phyloP scores from a whole-genome alignment of 129 eudicot genomes.

The Smallanthus sonchifolius region DNA sequence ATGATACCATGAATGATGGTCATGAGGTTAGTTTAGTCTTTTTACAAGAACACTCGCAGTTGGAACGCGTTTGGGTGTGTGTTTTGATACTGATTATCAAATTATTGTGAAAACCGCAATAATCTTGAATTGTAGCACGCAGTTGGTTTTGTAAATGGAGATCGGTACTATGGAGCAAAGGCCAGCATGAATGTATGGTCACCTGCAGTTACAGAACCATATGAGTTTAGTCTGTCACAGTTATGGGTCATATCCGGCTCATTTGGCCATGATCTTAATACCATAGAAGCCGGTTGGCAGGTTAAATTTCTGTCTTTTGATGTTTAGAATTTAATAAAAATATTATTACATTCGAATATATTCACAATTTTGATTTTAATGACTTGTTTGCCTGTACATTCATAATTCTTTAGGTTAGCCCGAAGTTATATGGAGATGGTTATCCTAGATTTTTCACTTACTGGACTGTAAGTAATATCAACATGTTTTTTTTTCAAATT shows the following conservation, averaged over 20 bases:
- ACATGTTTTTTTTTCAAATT: neutral
- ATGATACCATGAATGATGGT: slow-evolving; percentile 61
- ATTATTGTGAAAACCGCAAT: neutral
- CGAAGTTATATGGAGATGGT: slow-evolving; percentile 84
- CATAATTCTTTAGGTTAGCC: slow-evolving; percentile 66
- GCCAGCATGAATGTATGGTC: slow-evolving; percentile 95
- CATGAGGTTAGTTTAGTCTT: slow-evolving; percentile 72
- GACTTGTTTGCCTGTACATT: neutral
- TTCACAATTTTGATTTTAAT: neutral
- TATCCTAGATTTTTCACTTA: slow-evolving; percentile 92
- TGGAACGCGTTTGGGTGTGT: neutral
- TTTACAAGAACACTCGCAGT: neutral
- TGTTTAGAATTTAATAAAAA: neutral
- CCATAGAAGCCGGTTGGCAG: slow-evolving; percentile 99
- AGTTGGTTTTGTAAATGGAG: slow-evolving; percentile 86
- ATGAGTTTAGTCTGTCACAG: slow-evolving; percentile 91
- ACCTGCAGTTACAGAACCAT: slow-evolving; percentile 65
- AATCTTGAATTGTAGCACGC: slow-evolving; percentile 60
- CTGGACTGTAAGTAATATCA: slow-evolving; percentile 71
- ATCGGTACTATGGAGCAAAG: slow-evolving; percentile 80
- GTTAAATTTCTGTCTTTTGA: slow-evolving; percentile 19
- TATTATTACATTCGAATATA: neutral
- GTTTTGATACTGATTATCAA: neutral
- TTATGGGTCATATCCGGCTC: slow-evolving; percentile 93
- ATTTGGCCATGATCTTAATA: slow-evolving; percentile 93